phyloP scores from a whole-genome alignment of 2,329 filamentous ascomycete genomes.

The Nemania sp. region DNA sequence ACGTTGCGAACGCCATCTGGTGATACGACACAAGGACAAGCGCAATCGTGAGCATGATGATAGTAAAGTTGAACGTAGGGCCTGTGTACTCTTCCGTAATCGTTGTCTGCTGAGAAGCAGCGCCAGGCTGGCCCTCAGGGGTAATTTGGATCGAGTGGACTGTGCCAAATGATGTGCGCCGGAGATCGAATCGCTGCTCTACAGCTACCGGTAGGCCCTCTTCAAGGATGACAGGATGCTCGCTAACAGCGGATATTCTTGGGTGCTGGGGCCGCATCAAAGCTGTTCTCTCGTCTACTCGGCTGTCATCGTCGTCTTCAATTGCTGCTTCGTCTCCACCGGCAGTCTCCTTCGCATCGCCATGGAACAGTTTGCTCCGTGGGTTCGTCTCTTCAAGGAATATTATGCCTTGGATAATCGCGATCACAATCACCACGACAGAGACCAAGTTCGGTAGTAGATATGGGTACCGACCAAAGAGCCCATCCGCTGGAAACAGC shows the following conservation, averaged over 20 bases:
- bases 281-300: slow-evolving; percentile 37
- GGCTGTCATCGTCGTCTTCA: slow-evolving; percentile 33
- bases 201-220: slow-evolving; percentile 41
- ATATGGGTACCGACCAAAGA: slow-evolving; percentile 68
- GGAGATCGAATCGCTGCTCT: slow-evolving; percentile 43
- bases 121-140: slow-evolving; percentile 20
- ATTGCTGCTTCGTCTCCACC: slow-evolving; percentile 28
- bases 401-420: slow-evolving; percentile 63
- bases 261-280: slow-evolving; percentile 24
- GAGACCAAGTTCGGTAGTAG: slow-evolving; percentile 70
- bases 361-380: slow-evolving; percentile 14
- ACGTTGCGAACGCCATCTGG: slow-evolving; percentile 49
- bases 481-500: slow-evolving; percentile 44
- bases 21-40: slow-evolving; percentile 49
- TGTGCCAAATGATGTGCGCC: slow-evolving; percentile 47
- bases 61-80: slow-evolving; percentile 43
- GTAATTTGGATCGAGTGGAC: slow-evolving; percentile 46
- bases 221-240: slow-evolving; percentile 40
- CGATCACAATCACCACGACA: slow-evolving; percentile 61
- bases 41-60: slow-evolving; percentile 47
- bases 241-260: slow-evolving; percentile 28
- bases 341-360: slow-evolving; percentile 10
- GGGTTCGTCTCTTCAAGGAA: slow-evolving; percentile 57
- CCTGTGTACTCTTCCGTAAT: slow-evolving; percentile 31
- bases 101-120: slow-evolving; percentile 7